A percentile compares a stretch with the other conserved stretches of the same genome.
These are phyloP conservation scores for Sporothrix dimorphospora DNA, from an alignment of 2,329 filamentous ascomycete species.

Conservation along the genomic window DNA sequence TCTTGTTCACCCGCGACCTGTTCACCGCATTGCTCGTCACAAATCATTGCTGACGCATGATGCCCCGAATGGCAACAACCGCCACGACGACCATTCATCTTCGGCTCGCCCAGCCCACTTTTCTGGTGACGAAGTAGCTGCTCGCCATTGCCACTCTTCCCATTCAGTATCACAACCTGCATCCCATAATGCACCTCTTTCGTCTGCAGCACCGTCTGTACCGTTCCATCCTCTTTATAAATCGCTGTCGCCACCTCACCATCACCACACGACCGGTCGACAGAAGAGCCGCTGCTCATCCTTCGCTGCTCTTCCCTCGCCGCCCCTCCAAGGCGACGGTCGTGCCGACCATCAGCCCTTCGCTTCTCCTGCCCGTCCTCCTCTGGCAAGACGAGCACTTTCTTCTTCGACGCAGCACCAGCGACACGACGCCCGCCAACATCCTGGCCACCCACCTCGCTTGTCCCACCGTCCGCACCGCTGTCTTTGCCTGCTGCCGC, in stretches of 20 bases:
- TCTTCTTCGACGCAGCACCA: background rate
- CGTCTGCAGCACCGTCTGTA: background rate
- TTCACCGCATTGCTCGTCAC: background rate
- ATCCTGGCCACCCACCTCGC: background rate
- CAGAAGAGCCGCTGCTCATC: background rate
- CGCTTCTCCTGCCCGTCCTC: background rate
- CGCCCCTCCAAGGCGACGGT: background rate
- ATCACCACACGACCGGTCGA: background rate
- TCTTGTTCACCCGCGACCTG: background rate
- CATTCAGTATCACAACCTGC: background rate
- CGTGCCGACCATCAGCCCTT: background rate
- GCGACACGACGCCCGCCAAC: background rate
- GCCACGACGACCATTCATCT: background rate
- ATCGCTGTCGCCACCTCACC: background rate
- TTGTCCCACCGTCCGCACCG: background rate
- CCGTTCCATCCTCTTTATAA: background rate
- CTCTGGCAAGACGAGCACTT: background rate
- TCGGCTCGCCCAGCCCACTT: background rate
- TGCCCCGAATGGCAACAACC: no score
- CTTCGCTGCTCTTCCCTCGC: slow-evolving; percentile 1
- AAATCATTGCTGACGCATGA: background rate
- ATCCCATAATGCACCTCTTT: background rate
- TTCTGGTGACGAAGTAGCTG: background rate
- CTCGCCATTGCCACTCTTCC: background rate
- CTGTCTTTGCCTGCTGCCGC: background rate